Evolutionary conservation across 2,329 filamentous ascomycete genomes (phyloP).

Genomic region (Trichoderma cornu-damae): DNA sequence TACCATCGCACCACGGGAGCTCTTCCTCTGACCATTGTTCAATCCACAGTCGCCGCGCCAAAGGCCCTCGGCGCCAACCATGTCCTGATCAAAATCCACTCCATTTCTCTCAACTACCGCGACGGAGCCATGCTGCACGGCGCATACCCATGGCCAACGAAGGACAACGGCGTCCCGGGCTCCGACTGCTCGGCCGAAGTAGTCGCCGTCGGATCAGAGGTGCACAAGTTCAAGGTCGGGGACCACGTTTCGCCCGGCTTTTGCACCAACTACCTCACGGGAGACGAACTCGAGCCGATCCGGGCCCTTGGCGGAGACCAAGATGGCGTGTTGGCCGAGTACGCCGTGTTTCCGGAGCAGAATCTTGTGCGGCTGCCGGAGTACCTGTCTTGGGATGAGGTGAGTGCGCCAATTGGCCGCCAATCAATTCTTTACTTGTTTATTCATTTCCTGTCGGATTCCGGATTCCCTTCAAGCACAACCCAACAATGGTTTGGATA

Average conservation of each 20-base stretch:
- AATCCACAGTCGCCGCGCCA: not conserved
- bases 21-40: not conserved
- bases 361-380: not conserved
- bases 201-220: slow-evolving; percentile 34
- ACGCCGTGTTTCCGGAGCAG: not conserved
- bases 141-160: slow-evolving; percentile 39
- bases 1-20: not conserved
- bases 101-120: slow-evolving; percentile 34
- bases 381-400: not conserved
- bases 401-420: not conserved
- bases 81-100: slow-evolving; percentile 31
- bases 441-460: too few species aligned
- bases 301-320: not conserved
- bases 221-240: slow-evolving; percentile 30
- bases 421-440: not conserved
- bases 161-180: slow-evolving; percentile 29
- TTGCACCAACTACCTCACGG: not conserved
- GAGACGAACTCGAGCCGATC: not conserved
- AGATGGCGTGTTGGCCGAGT: not conserved
- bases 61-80: not conserved
- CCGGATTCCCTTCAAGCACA: too few species aligned
- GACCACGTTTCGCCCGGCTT: slow-evolving; percentile 35
- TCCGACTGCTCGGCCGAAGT: slow-evolving; percentile 42
- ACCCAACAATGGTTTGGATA: too few species aligned
- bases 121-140: slow-evolving; percentile 36